Evolutionary conservation across 768 basidiomycete genomes (phyloP).

Genomic region (Suillus paluster): DNA sequence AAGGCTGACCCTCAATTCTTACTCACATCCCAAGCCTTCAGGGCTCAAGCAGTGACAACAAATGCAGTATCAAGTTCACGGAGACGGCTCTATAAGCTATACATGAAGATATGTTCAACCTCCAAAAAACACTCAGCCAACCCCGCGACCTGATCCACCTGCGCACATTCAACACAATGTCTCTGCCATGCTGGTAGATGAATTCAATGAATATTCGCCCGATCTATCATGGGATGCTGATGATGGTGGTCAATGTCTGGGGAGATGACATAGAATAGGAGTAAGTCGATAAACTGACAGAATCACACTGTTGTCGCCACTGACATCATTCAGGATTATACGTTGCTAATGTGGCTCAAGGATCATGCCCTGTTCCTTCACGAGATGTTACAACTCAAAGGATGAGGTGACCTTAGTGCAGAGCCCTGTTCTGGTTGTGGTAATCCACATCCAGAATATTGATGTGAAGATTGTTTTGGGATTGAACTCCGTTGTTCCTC

Average conservation of each 20-base stretch:
- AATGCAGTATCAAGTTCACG: neutral
- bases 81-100: neutral
- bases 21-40: neutral
- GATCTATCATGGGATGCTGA: neutral
- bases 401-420: neutral
- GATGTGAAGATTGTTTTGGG: constrained; percentile 19
- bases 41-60: neutral
- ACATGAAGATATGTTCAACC: neutral
- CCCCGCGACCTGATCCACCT: neutral
- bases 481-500: constrained; percentile 5
- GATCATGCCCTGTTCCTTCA: constrained; percentile 8
- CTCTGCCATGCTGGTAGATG: too few species aligned
- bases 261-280: neutral
- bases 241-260: neutral
- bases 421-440: neutral
- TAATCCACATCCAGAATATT: neutral
- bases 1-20: neutral
- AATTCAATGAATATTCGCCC: neutral
- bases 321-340: constrained; percentile 3
- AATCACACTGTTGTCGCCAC: neutral
- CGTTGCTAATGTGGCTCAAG: constrained; percentile 4
- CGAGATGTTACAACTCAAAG: constrained; percentile 11
- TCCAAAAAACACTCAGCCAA: neutral
- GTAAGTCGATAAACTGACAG: neutral
- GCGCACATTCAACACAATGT: neutral